Evolutionary conservation across 148 eudicot genomes (phyloP).

Genomic region (Fallopia convolvulus): DNA sequence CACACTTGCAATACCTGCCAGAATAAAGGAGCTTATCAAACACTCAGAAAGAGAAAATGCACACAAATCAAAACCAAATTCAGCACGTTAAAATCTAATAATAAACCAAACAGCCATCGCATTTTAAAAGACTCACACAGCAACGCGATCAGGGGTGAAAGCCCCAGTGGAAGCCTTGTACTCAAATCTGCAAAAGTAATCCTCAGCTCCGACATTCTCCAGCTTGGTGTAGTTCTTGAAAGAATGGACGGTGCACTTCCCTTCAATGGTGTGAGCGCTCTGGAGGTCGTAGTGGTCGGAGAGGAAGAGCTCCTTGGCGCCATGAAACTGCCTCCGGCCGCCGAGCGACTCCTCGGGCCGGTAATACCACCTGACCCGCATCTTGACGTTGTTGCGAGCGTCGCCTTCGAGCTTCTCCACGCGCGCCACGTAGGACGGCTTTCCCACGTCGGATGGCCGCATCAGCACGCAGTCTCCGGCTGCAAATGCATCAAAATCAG

Average conservation of each 20-base stretch:
- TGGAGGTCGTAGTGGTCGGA: slow-evolving; percentile 45
- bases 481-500: slow-evolving; percentile 16
- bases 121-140: slow-evolving; percentile 25
- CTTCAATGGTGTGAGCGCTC: slow-evolving; percentile 48
- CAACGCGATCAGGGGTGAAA: slow-evolving; percentile 46
- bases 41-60: neutral
- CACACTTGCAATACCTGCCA: slow-evolving; percentile 58
- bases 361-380: slow-evolving; percentile 47
- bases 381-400: slow-evolving; percentile 35
- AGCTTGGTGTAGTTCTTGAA: slow-evolving; percentile 50
- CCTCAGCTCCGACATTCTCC: slow-evolving; percentile 40
- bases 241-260: slow-evolving; percentile 46
- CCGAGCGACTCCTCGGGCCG: slow-evolving; percentile 52
- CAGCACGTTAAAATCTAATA: neutral
- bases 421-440: slow-evolving; percentile 40
- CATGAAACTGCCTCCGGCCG: slow-evolving; percentile 50
- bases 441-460: slow-evolving; percentile 38
- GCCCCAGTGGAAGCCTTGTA: slow-evolving; percentile 48
- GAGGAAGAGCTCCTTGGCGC: slow-evolving; percentile 45
- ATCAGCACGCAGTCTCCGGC: slow-evolving; percentile 52
- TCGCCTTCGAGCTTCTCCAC: slow-evolving; percentile 45
- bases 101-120: neutral
- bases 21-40: neutral
- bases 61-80: neutral
- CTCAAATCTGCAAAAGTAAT: slow-evolving; percentile 49